Percentiles rank a stretch among this genome's conserved stretches.
phyloP scores from a whole-genome alignment of 225 moss, liverwort and hornwort species.

The Physcomitrellopsis africana region DNA sequence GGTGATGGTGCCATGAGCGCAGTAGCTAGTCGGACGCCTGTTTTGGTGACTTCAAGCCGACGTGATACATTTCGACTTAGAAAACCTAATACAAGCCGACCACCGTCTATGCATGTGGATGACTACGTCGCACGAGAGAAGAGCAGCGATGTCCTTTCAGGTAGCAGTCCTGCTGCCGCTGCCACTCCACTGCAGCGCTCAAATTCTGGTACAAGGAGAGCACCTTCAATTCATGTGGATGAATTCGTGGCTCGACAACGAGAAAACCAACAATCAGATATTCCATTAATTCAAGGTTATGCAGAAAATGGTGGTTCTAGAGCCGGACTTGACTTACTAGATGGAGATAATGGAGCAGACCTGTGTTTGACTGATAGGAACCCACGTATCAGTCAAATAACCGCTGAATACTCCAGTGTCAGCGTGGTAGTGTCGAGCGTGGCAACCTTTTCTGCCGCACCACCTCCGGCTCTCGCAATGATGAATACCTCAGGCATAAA shows the following conservation, averaged over 20 bases:
- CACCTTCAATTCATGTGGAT: slow-evolving; percentile 86
- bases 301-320: slow-evolving; percentile 42
- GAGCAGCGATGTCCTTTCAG: slow-evolving; percentile 64
- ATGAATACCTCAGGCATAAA: slow-evolving; percentile 32
- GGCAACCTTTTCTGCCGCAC: slow-evolving; percentile 32
- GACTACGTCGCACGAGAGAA: slow-evolving; percentile 97
- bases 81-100: slow-evolving; percentile 97
- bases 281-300: slow-evolving; percentile 43
- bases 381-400: slow-evolving; percentile 34
- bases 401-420: slow-evolving; percentile 40
- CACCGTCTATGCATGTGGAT: slow-evolving; percentile 99
- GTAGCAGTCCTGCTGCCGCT: slow-evolving; percentile 61
- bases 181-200: slow-evolving; percentile 69
- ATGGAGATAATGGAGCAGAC: slow-evolving; percentile 47
- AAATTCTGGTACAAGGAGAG: slow-evolving; percentile 70
- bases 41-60: slow-evolving; percentile 60
- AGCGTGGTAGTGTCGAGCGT: slow-evolving; percentile 39
- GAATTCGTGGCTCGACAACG: slow-evolving; percentile 89
- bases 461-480: slow-evolving; percentile 34
- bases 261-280: slow-evolving; percentile 64
- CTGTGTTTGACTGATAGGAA: slow-evolving; percentile 36
- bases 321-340: slow-evolving; percentile 33
- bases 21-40: slow-evolving; percentile 54
- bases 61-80: slow-evolving; percentile 94
- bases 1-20: slow-evolving; percentile 54